Evolutionary conservation across 2,329 filamentous ascomycete genomes (phyloP), one percentile per base, ranked within the genome.

Genomic region (Colletotrichum gloeosporioides): DNA sequence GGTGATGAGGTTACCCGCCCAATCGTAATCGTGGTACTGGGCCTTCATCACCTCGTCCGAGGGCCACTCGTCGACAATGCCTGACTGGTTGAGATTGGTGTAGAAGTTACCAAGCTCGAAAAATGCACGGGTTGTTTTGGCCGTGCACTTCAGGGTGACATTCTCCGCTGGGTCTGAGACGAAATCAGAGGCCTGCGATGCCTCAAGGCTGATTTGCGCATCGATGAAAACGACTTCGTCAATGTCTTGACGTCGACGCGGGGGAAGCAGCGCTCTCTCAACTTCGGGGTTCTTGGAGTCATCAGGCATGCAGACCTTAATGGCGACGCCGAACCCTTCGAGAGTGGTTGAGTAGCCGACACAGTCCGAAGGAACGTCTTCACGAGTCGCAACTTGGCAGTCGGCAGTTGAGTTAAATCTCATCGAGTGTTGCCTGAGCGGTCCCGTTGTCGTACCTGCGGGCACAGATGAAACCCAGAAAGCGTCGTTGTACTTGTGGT

Each of bases 391-490:
- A 15, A 49, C 66, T 22, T 68, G 25, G 31, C 76, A 77, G 29
- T 63, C 63, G 4, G 49, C 69, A 27, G 74, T 73, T 7, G 76
- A 77, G 34, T 64, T 77, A 36, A 77, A 29, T 25, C 76, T 64
- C 34, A 77, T 69, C 2, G 76, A 77, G 66, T 77, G 76, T 22
- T 77, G 74, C 29, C 73, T 66, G 27, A 77, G 74, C 10, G 68
- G 73, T 12, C 74, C 76, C 15, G 76, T 77, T 12, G 69, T 74
- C 27, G 32, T 64, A 3, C 70, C 74, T 4, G 73, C 63, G 7
- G 76, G 70, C 15, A 77, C 53, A 8, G 76, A 65, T 8, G 76
- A 77, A 4, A 70, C 76, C 76, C 76, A 77, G 62, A 77, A 77
- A 6, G 74, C 39, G 13, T 71, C 69, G 36, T 77, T 39, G 29